phyloP scores from a whole-genome alignment of 805 yeast species.

The Yamadazyma takamatsuzukensis region DNA sequence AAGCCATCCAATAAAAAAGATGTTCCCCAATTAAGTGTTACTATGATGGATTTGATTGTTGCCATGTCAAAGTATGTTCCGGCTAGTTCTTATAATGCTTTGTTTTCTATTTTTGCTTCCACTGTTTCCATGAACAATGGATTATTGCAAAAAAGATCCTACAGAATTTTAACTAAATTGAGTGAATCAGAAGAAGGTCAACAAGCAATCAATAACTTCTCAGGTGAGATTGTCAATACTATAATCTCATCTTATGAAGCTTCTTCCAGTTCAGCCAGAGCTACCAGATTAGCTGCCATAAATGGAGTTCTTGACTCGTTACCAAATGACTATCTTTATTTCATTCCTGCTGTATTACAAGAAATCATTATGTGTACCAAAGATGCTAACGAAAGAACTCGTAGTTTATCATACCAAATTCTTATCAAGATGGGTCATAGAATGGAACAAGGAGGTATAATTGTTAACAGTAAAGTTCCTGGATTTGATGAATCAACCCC shows the following conservation, averaged over 20 bases:
- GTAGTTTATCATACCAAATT: constrained; percentile 73
- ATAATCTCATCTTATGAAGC: constrained; percentile 54
- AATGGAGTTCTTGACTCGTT: constrained; percentile 55
- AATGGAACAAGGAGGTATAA: constrained; percentile 66
- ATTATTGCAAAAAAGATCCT: constrained; percentile 83
- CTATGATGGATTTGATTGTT: constrained; percentile 89
- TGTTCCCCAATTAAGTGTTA: constrained; percentile 59
- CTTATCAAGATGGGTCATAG: constrained; percentile 76
- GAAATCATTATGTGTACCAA: constrained; percentile 89
- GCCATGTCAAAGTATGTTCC: constrained; percentile 86
- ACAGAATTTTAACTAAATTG: constrained; percentile 69
- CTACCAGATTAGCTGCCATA: constrained; percentile 72
- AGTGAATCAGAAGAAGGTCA: constrained; percentile 67
- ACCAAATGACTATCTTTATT: constrained; percentile 63
- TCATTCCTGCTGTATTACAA: constrained; percentile 78
- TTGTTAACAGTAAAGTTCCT: constrained; percentile 63
- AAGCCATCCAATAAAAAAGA: constrained; percentile 8
- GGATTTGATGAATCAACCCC: constrained; percentile 62
- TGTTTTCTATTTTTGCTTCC: constrained; percentile 71
- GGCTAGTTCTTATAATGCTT: constrained; percentile 60
- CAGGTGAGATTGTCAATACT: constrained; percentile 56
- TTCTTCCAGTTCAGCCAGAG: constrained; percentile 71
- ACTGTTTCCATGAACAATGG: constrained; percentile 59
- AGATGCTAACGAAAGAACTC: constrained; percentile 87
- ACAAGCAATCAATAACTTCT: constrained; percentile 47